Evolutionary conservation across 2,329 filamentous ascomycete genomes (phyloP), one percentile per base, ranked within the genome.

Genomic region (Botrytis elliptica): DNA sequence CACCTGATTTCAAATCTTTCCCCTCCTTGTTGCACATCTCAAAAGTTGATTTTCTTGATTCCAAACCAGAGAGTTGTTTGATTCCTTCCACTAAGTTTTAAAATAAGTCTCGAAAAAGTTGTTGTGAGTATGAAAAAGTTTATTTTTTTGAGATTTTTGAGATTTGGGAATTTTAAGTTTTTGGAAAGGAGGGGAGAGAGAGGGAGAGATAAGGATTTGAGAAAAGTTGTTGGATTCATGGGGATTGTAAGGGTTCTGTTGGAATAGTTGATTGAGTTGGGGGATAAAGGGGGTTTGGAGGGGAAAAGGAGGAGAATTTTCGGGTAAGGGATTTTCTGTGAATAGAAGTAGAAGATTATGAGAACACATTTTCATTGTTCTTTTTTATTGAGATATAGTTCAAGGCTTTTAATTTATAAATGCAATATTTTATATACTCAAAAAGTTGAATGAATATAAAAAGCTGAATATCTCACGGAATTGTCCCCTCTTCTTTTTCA

Each of bases 141-240:
- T 14, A 55, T 29, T 55, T 29, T 55, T 55, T 14, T 0, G n/a
- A 18, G 14, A 8, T 55, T 55, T 55, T 29, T 18, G n/a, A 29
- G 14, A 29, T 29, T 8, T 55, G 14, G 25, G 52, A 55, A 29
- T 1, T n/a, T 52, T 0, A 25, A n/a, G 10, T 14, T n/a, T 52
- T n/a, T n/a, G 25, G 10, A 3, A n/a, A 52, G 14, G 4, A 14
- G 25, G 2, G 14, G 0, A 1, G 52, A 9, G n/a, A 29, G n/a
- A 55, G 4, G 1, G 3, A 3, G 14, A 2, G 1, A 16, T 55
- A 1, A 1, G 52, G 52, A 1, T 18, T 16, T 55, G 52, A 8
- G n/a, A 29, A 18, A n/a, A 1, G 1, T 6, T n/a, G 6, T 52
- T 52, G 25, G 10, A n/a, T 52, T 12, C 0, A n/a, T 14, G 25